Evolutionary conservation across 1,284 basidiomycete species (phyloP), one percentile per base, ranked within the genome.

Genomic region (Volvariella surrecta): DNA sequence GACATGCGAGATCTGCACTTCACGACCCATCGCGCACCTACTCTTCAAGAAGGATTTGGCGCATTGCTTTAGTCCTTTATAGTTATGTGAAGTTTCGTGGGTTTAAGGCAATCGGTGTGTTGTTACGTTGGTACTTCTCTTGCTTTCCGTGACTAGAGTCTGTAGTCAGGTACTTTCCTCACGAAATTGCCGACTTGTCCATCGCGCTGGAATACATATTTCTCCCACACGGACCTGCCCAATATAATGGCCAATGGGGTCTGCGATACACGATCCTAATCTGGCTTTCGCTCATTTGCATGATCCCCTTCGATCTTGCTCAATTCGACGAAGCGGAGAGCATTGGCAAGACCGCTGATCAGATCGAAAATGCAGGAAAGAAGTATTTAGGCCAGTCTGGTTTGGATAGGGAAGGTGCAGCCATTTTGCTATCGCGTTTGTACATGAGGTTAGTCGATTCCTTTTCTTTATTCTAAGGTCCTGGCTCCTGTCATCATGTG

Each of bases 271-370:
- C 89, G 11, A 68, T 90, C 17, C 70, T 99, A 3, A 70, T 98
- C 2, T 99, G 96, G 95, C 73, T 99, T 9, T 89, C 91, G 13
- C 75, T 99, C 13, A 85, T 98, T 42, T 88, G 88, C 62, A 92
- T 91, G 67, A 83, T 98, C 16, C 96, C 96, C 0, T 99, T 99
- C 59, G 82, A 90, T 57, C 68, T 99, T 38, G 70, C 78, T 13
- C 87, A 89, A 48, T 89, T 97, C 44, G 89, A 93, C 55, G 75
- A 80, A 42, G 58, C 57, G 9, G 67, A 68, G 10, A 55, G 61
- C 13, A 54, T 56, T 13, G 77, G 76, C 15, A 56, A 67, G 50
- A 76, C 80, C 28, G 71, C 77, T n/a, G 49, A 54, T 45, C 52
- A 60, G 28, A 60, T 94, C 6, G 80, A 91, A 51, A 51, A 54